Evolutionary conservation across 371 early-diverging fungal species (phyloP).

Genomic region (Mucor circinelloides): DNA sequence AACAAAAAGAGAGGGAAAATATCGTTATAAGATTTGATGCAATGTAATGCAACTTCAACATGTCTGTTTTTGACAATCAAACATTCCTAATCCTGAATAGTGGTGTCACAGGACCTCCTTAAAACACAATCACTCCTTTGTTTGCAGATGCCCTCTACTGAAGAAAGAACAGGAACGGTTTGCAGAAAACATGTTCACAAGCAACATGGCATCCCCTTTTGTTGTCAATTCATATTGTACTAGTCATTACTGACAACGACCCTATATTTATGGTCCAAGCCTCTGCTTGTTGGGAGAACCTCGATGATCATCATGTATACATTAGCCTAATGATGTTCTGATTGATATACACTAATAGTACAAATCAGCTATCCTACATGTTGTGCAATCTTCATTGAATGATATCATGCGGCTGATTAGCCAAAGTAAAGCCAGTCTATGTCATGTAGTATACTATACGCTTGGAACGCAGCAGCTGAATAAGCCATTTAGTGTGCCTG

Average conservation of each 20-base stretch:
- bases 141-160: background rate
- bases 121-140: background rate
- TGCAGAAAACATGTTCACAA: background rate
- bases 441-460: too few species aligned
- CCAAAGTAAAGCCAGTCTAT: too few species aligned
- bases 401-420: background rate
- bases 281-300: background rate
- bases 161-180: background rate
- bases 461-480: background rate
- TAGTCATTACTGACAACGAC: background rate
- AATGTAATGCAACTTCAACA: conserved; percentile 16
- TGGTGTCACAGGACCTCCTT: conserved; percentile 15
- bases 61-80: conserved; percentile 23
- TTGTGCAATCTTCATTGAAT: background rate
- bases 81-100: conserved; percentile 12
- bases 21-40: background rate
- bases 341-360: background rate
- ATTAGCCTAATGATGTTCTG: background rate
- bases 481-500: background rate
- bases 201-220: background rate
- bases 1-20: conserved; percentile 1
- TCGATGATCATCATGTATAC: background rate
- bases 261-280: too few species aligned
- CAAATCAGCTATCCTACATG: too few species aligned
- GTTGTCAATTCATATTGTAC: background rate